Percentiles rank a stretch among this genome's conserved stretches.
Conservation (phyloP, 75 land plant genomes). For the Cryptomeria japonica region DNA sequence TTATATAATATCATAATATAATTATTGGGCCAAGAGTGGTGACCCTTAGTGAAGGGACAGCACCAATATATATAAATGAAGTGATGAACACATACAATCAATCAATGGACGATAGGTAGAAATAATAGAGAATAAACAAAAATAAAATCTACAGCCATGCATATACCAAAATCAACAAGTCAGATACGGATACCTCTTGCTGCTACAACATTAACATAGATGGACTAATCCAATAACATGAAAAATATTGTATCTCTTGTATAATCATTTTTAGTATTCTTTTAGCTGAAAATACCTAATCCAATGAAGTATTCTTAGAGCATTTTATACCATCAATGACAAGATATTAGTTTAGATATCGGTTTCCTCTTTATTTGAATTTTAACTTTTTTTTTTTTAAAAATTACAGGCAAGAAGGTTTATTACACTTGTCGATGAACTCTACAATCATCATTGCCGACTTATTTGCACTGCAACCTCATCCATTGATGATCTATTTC, state of each 20-base stretch:
- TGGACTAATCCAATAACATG: background rate
- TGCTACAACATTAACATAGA: background rate
- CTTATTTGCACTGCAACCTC: constrained; percentile 80
- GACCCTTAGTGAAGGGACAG: no score
- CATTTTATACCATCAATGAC: background rate
- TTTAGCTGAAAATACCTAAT: background rate
- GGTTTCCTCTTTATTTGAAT: background rate
- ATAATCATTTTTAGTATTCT: background rate
- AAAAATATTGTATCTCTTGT: background rate
- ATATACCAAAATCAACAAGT: no score
- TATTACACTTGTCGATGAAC: constrained; percentile 93
- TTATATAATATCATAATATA: no score
- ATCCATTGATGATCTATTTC: constrained; percentile 90
- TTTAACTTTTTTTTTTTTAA: background rate
- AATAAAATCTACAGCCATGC: no score
- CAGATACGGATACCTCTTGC: no score
- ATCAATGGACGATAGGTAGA: no score
- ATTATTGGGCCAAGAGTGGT: no score
- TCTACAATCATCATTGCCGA: constrained; percentile 95
- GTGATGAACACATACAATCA: no score
- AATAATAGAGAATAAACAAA: no score
- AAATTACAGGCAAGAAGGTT: constrained; percentile 92
- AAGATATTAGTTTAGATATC: background rate
- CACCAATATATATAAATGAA: no score
- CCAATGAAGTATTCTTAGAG: background rate